Evolutionary conservation across 2,329 filamentous ascomycete species (phyloP).

Genomic region (Penicillium sp.): DNA sequence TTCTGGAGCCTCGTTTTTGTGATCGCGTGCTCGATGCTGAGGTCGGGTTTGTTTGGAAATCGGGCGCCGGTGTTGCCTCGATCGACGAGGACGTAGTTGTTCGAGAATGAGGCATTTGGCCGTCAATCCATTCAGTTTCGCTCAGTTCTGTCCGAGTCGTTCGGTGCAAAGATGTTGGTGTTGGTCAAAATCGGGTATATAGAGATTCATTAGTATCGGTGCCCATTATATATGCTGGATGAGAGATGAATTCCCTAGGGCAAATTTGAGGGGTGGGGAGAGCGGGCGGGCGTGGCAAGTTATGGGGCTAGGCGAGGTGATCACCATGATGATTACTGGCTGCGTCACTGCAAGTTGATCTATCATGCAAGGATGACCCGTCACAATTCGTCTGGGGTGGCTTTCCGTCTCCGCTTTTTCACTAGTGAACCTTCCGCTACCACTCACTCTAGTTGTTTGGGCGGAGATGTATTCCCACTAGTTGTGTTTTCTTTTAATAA

Average conservation of each 20-base stretch:
- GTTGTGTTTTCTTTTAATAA: background rate
- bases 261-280: background rate
- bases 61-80: background rate
- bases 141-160: background rate
- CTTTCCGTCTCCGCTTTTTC: conserved; percentile 1
- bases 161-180: background rate
- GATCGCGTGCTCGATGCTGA: background rate
- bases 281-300: background rate
- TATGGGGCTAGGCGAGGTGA: conserved; percentile 2
- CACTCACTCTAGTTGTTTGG: background rate
- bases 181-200: background rate
- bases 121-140: background rate
- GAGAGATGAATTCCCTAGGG: background rate
- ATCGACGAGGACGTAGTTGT: background rate
- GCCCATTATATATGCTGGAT: background rate
- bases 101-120: background rate
- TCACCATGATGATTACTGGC: conserved; percentile 1
- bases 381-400: background rate
- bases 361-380: conserved; percentile 3
- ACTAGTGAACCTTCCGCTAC: conserved; percentile 1
- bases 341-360: background rate
- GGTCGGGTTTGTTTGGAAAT: background rate
- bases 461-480: background rate
- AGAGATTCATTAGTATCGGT: background rate
- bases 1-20: background rate